Percentiles rank a stretch among this genome's conserved stretches.
Conservation (phyloP, 805 yeast genomes). For the Suhomyces sp. region DNA sequence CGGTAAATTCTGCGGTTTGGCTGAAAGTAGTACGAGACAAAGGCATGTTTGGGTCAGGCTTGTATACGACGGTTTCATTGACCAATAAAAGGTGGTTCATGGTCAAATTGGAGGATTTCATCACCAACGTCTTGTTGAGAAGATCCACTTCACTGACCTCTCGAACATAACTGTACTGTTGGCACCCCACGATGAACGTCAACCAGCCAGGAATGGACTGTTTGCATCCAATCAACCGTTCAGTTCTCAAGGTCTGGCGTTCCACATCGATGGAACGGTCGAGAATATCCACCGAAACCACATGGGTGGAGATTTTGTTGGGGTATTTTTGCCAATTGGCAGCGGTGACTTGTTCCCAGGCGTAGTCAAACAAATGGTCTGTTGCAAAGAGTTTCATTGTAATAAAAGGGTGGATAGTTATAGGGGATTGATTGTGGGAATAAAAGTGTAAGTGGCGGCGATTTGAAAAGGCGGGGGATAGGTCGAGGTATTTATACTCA, state of each 20-base stretch:
- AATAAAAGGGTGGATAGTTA: too few species aligned
- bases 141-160: slow-evolving; percentile 87
- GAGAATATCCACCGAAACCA: slow-evolving; percentile 86
- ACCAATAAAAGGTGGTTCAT: slow-evolving; percentile 74
- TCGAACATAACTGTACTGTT: slow-evolving; percentile 73
- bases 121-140: slow-evolving; percentile 55
- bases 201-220: slow-evolving; percentile 89
- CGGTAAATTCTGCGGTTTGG: slow-evolving; percentile 88
- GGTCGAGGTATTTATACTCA: too few species aligned
- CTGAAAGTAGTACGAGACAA: slow-evolving; percentile 55
- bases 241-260: slow-evolving; percentile 59
- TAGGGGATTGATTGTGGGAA: too few species aligned
- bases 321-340: slow-evolving; percentile 98
- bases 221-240: slow-evolving; percentile 82
- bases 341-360: slow-evolving; percentile 93
- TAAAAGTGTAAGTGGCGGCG: too few species aligned
- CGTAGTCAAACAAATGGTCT: slow-evolving; percentile 68
- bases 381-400: slow-evolving; percentile 78
- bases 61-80: slow-evolving; percentile 81
- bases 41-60: slow-evolving; percentile 62
- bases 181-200: slow-evolving; percentile 66
- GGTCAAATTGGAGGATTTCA: slow-evolving; percentile 87
- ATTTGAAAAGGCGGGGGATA: too few species aligned
- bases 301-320: slow-evolving; percentile 90
- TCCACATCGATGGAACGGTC: slow-evolving; percentile 63